These are phyloP conservation scores for Wickerhamiella shivajii DNA, from an alignment of 805 yeast genomes.

Conservation along the genomic window DNA sequence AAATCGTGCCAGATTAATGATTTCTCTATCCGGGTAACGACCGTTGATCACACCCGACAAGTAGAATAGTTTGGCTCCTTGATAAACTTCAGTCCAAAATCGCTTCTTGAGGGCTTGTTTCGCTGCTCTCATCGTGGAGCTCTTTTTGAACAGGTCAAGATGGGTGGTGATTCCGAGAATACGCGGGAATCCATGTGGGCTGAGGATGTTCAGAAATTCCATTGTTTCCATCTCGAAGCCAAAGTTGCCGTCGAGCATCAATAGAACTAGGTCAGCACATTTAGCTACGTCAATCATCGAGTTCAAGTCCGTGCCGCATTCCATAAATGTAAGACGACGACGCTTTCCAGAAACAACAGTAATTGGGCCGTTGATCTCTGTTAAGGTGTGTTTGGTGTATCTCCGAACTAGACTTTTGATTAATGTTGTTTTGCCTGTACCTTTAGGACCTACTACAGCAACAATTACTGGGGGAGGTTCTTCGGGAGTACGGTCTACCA, in stretches of 20 bases:
- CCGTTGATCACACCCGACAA: conserved; percentile 93
- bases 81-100: conserved; percentile 98
- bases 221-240: conserved; percentile 99
- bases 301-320: conserved; percentile 81
- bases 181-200: conserved; percentile 98
- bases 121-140: conserved; percentile 75
- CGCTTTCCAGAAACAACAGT: conserved; percentile 94
- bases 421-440: conserved; percentile 92
- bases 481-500: conserved; percentile 94
- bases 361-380: conserved; percentile 87
- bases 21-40: conserved; percentile 93
- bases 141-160: conserved; percentile 82
- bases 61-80: conserved; percentile 92
- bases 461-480: conserved; percentile 96
- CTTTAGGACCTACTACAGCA: conserved; percentile 97
- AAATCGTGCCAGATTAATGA: conserved; percentile 78
- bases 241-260: conserved; percentile 90
- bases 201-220: conserved; percentile 93
- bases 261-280: conserved; percentile 78
- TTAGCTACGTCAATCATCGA: conserved; percentile 95
- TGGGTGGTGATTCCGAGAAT: conserved; percentile 93
- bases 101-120: conserved; percentile 85
- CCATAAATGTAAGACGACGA: conserved; percentile 82
- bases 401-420: conserved; percentile 79
- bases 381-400: conserved; percentile 69